Percentiles rank a stretch among this genome's conserved stretches.
These are phyloP conservation scores for Hanseniaspora lachancei DNA, from an alignment of 805 yeast species.

Conservation along the genomic window DNA sequence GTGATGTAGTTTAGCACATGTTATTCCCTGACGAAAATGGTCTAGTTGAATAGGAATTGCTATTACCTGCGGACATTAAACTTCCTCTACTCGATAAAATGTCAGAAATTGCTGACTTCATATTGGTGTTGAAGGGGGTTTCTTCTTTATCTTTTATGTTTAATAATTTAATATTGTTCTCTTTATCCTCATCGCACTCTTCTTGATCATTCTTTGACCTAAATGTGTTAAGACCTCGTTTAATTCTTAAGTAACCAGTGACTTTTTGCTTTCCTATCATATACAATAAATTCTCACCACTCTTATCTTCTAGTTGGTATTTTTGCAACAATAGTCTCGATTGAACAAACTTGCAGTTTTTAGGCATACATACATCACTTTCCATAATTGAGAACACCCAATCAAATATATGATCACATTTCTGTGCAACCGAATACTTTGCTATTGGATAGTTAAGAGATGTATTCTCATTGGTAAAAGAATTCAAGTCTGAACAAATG, in stretches of 20 bases:
- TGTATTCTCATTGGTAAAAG: slow-evolving; percentile 40
- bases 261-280: slow-evolving; percentile 36
- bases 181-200: background rate
- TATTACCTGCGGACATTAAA: background rate
- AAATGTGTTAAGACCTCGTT: slow-evolving; percentile 2
- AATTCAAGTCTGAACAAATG: slow-evolving; percentile 31
- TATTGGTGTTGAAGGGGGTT: background rate
- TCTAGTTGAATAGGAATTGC: background rate
- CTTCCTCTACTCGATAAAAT: slow-evolving; percentile 2
- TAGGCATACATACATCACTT: slow-evolving; percentile 52
- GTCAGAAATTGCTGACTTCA: background rate
- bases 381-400: slow-evolving; percentile 56
- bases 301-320: slow-evolving; percentile 54
- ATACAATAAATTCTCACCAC: slow-evolving; percentile 50
- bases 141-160: background rate
- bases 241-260: slow-evolving; percentile 24
- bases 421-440: slow-evolving; percentile 48
- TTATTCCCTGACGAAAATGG: background rate
- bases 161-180: background rate
- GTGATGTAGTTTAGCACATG: slow-evolving; percentile 13
- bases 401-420: slow-evolving; percentile 39
- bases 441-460: slow-evolving; percentile 47
- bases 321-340: slow-evolving; percentile 42
- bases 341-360: slow-evolving; percentile 40
- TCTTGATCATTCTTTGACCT: background rate